phyloP scores from a whole-genome alignment of 257 asterid genomes.

The Nicotiana tomentosiformis region DNA sequence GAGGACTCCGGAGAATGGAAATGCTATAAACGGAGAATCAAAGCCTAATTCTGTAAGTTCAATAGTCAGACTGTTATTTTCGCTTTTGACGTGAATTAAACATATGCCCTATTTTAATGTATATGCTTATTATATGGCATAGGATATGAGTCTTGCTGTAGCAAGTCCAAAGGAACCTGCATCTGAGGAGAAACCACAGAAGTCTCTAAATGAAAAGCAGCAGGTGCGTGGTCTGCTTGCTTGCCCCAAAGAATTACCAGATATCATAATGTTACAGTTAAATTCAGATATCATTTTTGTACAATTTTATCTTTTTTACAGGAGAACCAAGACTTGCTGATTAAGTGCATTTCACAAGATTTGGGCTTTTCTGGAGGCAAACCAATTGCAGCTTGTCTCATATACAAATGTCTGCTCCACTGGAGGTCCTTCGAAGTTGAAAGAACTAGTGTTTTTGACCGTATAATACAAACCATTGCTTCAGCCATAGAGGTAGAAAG shows the following conservation, averaged over 20 bases:
- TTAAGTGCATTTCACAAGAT: conserved; percentile 92
- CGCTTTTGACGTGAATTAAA: background rate
- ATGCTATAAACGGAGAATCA: conserved; percentile 55
- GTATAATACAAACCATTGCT: conserved; percentile 79
- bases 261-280: background rate
- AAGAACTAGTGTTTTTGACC: conserved; percentile 92
- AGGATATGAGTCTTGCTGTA: conserved; percentile 53
- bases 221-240: conserved; percentile 46
- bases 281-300: background rate
- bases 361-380: conserved; percentile 93
- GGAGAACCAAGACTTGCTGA: conserved; percentile 95
- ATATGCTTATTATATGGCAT: conserved; percentile 23
- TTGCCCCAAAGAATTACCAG: background rate
- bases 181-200: conserved; percentile 90
- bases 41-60: conserved; percentile 48
- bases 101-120: background rate
- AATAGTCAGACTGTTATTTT: background rate
- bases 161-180: conserved; percentile 72
- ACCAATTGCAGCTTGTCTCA: conserved; percentile 91
- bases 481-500: conserved; percentile 76
- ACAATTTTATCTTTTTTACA: conserved; percentile 28
- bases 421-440: conserved; percentile 99
- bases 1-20: conserved; percentile 84
- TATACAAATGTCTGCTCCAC: conserved; percentile 94
- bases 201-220: conserved; percentile 85